These are phyloP conservation scores for Camelina sativa DNA, from an alignment of 345 rosid genomes.

Conservation along the genomic window DNA sequence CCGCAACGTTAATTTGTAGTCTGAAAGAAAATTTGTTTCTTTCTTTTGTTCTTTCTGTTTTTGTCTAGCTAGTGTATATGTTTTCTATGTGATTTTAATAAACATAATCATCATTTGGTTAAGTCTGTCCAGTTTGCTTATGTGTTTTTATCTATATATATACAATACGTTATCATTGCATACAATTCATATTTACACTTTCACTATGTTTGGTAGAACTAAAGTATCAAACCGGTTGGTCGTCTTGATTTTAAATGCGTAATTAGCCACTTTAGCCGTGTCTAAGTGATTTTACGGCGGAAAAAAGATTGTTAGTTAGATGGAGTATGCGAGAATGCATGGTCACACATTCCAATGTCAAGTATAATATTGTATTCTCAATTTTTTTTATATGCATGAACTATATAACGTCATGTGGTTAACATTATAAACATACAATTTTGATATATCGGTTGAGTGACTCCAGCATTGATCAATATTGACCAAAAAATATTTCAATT, in stretches of 20 bases:
- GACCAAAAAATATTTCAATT: too few species aligned
- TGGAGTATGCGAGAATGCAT: too few species aligned
- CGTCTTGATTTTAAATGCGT: not conserved
- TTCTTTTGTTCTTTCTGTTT: not conserved
- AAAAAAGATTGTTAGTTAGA: too few species aligned
- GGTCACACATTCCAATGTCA: too few species aligned
- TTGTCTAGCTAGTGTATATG: constrained; percentile 17
- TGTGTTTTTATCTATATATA: constrained; percentile 4
- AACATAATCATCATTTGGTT: constrained; percentile 22
- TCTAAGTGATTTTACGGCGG: not conserved
- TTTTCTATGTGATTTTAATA: constrained; percentile 28
- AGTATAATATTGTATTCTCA: too few species aligned
- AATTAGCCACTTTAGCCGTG: not conserved
- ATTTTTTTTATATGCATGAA: too few species aligned
- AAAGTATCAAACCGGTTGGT: not conserved
- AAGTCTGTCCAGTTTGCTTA: not conserved
- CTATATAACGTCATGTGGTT: too few species aligned
- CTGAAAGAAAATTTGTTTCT: constrained; percentile 16
- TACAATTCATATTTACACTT: not conserved
- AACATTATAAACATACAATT: too few species aligned
- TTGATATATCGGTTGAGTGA: too few species aligned
- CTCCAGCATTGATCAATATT: too few species aligned
- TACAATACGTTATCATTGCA: not conserved
- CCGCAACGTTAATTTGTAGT: constrained; percentile 8
- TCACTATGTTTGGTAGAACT: not conserved